A percentile compares a stretch with the other conserved stretches of the same genome.
Conservation (phyloP, 1,284 basidiomycete genomes). For the Ceratobasidium sp. region DNA sequence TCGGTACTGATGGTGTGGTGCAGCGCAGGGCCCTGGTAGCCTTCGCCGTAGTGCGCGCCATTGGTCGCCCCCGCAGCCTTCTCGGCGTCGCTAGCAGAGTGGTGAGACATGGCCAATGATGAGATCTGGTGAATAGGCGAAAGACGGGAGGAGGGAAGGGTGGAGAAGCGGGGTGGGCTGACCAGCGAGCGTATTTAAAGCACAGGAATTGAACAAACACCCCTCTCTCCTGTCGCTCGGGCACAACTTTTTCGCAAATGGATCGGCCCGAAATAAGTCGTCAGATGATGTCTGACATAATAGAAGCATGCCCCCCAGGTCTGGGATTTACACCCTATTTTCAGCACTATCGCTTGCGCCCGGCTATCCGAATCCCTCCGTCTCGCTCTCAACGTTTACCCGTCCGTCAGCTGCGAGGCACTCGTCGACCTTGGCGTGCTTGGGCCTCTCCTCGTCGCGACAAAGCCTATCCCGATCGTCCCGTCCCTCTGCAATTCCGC, state of each 20-base stretch:
- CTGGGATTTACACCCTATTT: background rate
- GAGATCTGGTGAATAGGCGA: constrained; percentile 17
- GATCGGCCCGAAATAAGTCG: constrained; percentile 21
- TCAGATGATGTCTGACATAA: constrained; percentile 19
- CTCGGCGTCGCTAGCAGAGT: constrained; percentile 28
- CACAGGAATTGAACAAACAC: background rate
- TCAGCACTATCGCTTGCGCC: background rate
- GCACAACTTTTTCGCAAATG: background rate
- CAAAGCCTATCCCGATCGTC: background rate
- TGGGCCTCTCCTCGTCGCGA: background rate
- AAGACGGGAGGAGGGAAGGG: constrained; percentile 28
- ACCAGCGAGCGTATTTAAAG: constrained; percentile 23
- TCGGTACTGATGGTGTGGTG: constrained; percentile 20
- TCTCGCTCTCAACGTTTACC: background rate
- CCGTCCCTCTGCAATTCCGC: no score
- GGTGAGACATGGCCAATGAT: constrained; percentile 24
- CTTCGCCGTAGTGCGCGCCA: no score
- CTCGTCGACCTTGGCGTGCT: background rate
- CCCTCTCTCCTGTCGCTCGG: constrained; percentile 1
- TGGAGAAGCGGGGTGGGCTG: constrained; percentile 15
- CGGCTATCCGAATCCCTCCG: background rate
- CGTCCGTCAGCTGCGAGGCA: background rate
- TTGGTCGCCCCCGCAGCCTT: constrained; percentile 30
- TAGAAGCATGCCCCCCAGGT: background rate
- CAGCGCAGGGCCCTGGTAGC: no score